These are phyloP conservation scores for Scenedesmus sp. DNA, from an alignment of 163 green algal species.

Conservation along the genomic window DNA sequence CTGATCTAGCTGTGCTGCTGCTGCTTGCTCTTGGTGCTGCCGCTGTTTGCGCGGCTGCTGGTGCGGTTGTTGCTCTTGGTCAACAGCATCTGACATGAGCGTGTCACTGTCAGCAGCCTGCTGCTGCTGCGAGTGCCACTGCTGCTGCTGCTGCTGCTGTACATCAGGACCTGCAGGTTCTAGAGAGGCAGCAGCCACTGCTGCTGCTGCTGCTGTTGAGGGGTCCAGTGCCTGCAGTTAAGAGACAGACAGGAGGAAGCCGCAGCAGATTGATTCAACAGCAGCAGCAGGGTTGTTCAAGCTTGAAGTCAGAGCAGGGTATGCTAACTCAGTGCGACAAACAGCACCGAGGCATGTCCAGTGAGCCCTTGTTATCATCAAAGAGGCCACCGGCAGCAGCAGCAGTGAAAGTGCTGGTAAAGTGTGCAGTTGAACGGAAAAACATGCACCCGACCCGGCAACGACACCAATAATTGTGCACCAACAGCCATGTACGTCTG, in stretches of 20 bases:
- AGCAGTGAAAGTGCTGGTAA: too few relatives aligned
- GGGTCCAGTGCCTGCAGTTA: neutral
- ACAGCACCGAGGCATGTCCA: neutral
- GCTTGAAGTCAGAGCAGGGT: neutral
- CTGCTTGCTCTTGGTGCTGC: neutral
- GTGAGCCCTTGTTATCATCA: too few relatives aligned
- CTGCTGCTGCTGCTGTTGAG: neutral
- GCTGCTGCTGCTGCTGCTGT: neutral
- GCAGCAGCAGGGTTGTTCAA: neutral
- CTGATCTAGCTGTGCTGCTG: constrained; percentile 21
- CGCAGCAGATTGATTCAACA: neutral
- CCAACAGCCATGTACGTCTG: too few relatives aligned
- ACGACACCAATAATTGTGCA: too few relatives aligned
- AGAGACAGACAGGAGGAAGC: neutral
- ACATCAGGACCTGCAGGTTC: neutral
- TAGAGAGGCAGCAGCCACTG: neutral
- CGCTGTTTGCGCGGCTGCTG: neutral
- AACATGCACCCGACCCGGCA: too few relatives aligned
- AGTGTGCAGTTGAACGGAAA: too few relatives aligned
- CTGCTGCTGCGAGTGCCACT: neutral
- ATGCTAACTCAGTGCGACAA: neutral
- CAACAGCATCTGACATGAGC: neutral
- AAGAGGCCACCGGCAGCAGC: too few relatives aligned
- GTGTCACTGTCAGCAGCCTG: neutral
- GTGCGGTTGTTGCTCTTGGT: neutral